Percentiles rank a stretch among this genome's conserved stretches.
These are phyloP conservation scores for Colletotrichum phormii DNA, from an alignment of 2,329 filamentous ascomycete genomes.

Conservation along the genomic window DNA sequence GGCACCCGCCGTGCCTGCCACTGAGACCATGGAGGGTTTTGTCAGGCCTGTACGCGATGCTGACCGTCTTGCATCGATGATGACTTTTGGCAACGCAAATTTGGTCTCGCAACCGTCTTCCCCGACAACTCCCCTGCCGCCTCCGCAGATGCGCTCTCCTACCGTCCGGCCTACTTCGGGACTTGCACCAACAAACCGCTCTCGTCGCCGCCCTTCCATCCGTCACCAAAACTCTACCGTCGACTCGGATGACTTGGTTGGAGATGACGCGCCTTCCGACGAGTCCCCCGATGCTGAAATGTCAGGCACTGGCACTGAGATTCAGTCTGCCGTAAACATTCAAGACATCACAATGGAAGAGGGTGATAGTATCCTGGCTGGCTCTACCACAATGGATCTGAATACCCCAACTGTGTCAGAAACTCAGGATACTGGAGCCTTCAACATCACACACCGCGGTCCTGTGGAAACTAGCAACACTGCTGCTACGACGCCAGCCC, in stretches of 20 bases:
- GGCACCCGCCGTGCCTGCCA: constrained; percentile 73
- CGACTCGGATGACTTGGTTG: constrained; percentile 87
- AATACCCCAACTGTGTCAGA: constrained; percentile 84
- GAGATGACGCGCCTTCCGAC: constrained; percentile 85
- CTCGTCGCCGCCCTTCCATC: constrained; percentile 83
- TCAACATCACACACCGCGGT: constrained; percentile 91
- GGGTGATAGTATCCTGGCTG: constrained; percentile 81
- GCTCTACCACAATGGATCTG: constrained; percentile 75
- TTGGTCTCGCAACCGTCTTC: constrained; percentile 91
- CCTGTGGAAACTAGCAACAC: constrained; percentile 87
- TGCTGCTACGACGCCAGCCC: constrained; percentile 75
- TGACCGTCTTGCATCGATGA: constrained; percentile 87
- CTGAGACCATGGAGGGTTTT: constrained; percentile 77
- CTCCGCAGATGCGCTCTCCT: constrained; percentile 70
- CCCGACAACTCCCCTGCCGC: constrained; percentile 84
- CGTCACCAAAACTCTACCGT: constrained; percentile 92
- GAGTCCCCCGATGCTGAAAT: constrained; percentile 82
- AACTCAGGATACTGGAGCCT: constrained; percentile 87
- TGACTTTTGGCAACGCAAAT: constrained; percentile 74
- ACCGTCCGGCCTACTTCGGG: constrained; percentile 65
- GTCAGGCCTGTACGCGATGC: constrained; percentile 84
- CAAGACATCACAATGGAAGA: constrained; percentile 86
- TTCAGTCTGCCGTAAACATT: constrained; percentile 86
- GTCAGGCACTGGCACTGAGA: constrained; percentile 78
- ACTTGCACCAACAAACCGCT: constrained; percentile 63